These are phyloP conservation scores for Opeltia flavorubescens DNA, from an alignment of 495 filamentous ascomycete genomes.

Conservation along the genomic window DNA sequence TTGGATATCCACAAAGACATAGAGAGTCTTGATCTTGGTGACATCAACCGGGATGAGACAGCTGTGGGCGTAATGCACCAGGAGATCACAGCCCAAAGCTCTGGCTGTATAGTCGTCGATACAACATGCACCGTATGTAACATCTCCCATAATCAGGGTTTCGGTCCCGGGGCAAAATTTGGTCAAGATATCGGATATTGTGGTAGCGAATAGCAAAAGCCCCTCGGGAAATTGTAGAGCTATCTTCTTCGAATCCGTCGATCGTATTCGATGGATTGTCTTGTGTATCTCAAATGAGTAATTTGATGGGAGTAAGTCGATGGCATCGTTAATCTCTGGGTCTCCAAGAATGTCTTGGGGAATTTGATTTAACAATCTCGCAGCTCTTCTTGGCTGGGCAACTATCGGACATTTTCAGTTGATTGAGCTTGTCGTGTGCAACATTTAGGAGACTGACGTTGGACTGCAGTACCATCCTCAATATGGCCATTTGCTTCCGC, in stretches of 20 bases:
- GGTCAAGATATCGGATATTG: slow-evolving; percentile 91
- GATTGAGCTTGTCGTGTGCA: not conserved
- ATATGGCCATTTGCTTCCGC: slow-evolving; percentile 24
- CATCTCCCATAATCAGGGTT: slow-evolving; percentile 97
- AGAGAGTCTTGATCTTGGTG: slow-evolving; percentile 87
- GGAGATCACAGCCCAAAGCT: slow-evolving; percentile 82
- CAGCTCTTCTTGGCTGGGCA: slow-evolving; percentile 49
- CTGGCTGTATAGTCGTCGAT: slow-evolving; percentile 97
- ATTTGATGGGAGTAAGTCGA: slow-evolving; percentile 75
- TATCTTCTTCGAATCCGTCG: slow-evolving; percentile 57
- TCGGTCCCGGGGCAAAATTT: slow-evolving; percentile 84
- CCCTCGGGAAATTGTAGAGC: slow-evolving; percentile 96
- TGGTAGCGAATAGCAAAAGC: slow-evolving; percentile 88
- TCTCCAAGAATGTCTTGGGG: slow-evolving; percentile 77
- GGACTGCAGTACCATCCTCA: slow-evolving; percentile 52
- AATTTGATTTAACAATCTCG: slow-evolving; percentile 75
- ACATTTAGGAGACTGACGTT: slow-evolving; percentile 27
- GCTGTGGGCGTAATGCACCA: slow-evolving; percentile 95
- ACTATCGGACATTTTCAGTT: slow-evolving; percentile 21
- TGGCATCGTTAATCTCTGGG: slow-evolving; percentile 75
- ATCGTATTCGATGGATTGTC: slow-evolving; percentile 87
- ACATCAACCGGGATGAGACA: slow-evolving; percentile 93
- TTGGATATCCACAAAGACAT: slow-evolving; percentile 95
- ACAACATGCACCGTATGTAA: slow-evolving; percentile 97
- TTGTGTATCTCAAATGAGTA: slow-evolving; percentile 98